A percentile compares a stretch with the other conserved stretches of the same genome.
Conservation (phyloP, 2,329 filamentous ascomycete genomes). For the Monilinia vaccinii-corymbosi region DNA sequence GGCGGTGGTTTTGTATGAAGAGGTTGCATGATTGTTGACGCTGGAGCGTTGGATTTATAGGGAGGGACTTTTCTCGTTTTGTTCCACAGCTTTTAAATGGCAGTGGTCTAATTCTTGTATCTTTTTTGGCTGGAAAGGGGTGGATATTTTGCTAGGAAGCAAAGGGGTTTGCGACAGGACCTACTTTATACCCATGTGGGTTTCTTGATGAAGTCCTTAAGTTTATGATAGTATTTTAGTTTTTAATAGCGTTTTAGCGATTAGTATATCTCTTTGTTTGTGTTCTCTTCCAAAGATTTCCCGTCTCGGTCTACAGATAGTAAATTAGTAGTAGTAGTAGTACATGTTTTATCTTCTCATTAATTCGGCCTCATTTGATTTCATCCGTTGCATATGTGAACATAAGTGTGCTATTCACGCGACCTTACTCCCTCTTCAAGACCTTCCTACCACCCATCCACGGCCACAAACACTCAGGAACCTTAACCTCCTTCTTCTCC, state of each 20-base stretch:
- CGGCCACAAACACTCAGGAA: constrained; percentile 70
- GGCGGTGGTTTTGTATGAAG: constrained; percentile 20
- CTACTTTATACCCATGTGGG: neutral
- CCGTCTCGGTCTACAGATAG: neutral
- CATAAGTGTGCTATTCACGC: neutral
- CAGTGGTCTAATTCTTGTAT: neutral
- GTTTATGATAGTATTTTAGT: constrained; percentile 3
- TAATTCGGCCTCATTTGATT: neutral
- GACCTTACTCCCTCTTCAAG: constrained; percentile 35
- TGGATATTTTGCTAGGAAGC: neutral
- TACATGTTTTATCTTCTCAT: neutral
- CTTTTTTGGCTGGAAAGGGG: neutral
- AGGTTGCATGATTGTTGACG: constrained; percentile 11
- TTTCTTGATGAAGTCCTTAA: constrained; percentile 16
- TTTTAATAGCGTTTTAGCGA: constrained; percentile 23
- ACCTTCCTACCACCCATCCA: constrained; percentile 74
- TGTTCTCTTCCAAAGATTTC: constrained; percentile 2
- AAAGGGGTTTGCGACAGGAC: neutral
- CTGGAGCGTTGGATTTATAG: constrained; percentile 14
- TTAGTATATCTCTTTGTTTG: constrained; percentile 10
- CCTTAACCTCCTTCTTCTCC: constrained; percentile 50
- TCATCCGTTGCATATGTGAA: neutral
- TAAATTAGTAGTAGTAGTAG: neutral
- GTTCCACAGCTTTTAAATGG: neutral
- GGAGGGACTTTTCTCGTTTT: neutral